Evolutionary conservation across 2,329 filamentous ascomycete genomes (phyloP).

Genomic region (Paecilomyces formosus): DNA sequence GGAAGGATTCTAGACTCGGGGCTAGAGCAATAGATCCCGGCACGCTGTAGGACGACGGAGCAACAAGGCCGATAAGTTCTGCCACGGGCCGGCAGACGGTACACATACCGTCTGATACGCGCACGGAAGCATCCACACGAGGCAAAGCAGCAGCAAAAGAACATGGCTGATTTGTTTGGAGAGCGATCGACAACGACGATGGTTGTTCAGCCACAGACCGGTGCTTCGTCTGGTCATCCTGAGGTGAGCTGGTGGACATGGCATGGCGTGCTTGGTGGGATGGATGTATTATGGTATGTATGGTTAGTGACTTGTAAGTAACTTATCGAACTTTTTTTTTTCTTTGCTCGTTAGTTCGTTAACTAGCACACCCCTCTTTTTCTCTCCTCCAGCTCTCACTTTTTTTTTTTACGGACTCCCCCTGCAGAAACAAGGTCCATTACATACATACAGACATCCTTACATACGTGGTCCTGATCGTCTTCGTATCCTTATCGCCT

Average conservation of each 20-base stretch:
- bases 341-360: conserved; percentile 1
- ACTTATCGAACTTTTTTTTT: conserved; percentile 7
- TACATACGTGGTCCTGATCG: background rate
- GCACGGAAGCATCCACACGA: background rate
- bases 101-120: background rate
- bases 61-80: background rate
- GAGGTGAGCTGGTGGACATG: background rate
- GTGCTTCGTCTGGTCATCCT: background rate
- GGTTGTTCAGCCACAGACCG: background rate
- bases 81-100: background rate
- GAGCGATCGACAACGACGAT: background rate
- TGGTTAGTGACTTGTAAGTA: background rate
- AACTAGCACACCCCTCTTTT: background rate
- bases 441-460: background rate
- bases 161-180: background rate
- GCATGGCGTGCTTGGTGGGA: background rate
- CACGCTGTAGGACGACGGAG: background rate
- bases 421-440: background rate
- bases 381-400: conserved; percentile 1
- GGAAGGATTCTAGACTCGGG: background rate
- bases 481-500: conserved; percentile 14
- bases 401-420: background rate
- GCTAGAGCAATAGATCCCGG: background rate
- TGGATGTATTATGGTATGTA: too few relatives aligned
- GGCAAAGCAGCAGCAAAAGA: background rate